Evolutionary conservation across 495 filamentous ascomycete genomes (phyloP), one percentile per base, ranked within the genome.

Genomic region (Daldinia bambusicola): DNA sequence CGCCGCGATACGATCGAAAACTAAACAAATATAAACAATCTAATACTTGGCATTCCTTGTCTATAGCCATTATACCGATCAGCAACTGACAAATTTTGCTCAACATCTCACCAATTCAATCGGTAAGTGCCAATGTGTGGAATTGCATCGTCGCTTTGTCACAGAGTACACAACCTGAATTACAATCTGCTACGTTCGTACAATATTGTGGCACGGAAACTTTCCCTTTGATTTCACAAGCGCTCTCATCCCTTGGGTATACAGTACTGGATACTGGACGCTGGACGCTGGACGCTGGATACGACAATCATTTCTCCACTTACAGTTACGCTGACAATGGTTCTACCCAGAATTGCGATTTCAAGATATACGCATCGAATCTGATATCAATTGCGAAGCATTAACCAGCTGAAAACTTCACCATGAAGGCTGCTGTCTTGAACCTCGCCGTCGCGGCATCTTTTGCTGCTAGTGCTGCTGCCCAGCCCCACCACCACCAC

Each of bases 401-500:
- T 58, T 45, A 62, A 6, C 38, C n/a, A 9, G 66, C 53, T 50
- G 37, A 31, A 55, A 72, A 83, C 73, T 22, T 5, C 34, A 36
- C 34, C 34, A 88, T 88, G 86, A 86, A 82, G 80, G 76, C 78
- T 56, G 63, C 66, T 6, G 71, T 83, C 63, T 50, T 82, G 58
- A 76, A 78, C 55, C 63, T 82, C 40, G 84, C 83, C 74, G 61
- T 87, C 57, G 84, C 84, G 74, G 85, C 83, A 4, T 79, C 84
- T 32, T 58, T 85, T 31, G 78, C 76, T 48, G 77, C 74, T 37
- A 76, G 76, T 36, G 83, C 76, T 9, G 71, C 76, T 37, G 84
- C 85, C 12, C 81, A 85, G 62, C 80, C 81, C 52, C 83, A 86
- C 67, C 77, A 80, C 60, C 84, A 86, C 55, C 80, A 82, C 61